phyloP scores from a whole-genome alignment of 1,284 basidiomycete genomes.

The Moesziomyces parantarcticus region DNA sequence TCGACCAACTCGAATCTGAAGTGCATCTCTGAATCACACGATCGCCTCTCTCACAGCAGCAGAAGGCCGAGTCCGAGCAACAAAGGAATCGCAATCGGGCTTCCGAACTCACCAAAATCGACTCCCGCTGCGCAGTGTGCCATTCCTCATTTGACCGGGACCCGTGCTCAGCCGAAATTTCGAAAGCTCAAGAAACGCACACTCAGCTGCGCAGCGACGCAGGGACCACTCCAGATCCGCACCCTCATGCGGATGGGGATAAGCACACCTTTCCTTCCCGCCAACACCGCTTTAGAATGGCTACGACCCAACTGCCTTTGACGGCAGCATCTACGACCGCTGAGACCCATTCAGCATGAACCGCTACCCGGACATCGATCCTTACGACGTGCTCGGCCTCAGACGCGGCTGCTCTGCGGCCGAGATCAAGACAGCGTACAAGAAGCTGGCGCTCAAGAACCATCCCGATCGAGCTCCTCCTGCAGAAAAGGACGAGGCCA shows the following conservation, averaged over 20 bases:
- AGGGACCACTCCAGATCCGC: not conserved
- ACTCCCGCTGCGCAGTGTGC: too few species aligned
- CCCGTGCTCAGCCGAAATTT: not conserved
- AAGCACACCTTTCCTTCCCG: not conserved
- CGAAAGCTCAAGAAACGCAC: not conserved
- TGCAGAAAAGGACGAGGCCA: conserved; percentile 56
- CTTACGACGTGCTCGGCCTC: conserved; percentile 58
- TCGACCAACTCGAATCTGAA: not conserved
- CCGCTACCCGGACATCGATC: conserved; percentile 42
- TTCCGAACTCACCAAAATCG: not conserved
- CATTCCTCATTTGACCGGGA: not conserved
- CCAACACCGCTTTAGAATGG: not conserved
- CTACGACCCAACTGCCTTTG: not conserved
- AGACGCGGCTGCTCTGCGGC: conserved; percentile 33
- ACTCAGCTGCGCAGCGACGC: not conserved
- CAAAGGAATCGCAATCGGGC: not conserved
- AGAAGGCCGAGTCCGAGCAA: too few species aligned
- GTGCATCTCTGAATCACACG: not conserved
- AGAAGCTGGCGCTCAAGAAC: conserved; percentile 58
- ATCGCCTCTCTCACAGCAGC: not conserved
- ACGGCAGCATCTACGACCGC: not conserved
- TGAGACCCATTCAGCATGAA: conserved; percentile 10
- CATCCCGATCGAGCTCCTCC: conserved; percentile 60
- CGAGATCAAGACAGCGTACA: conserved; percentile 60
- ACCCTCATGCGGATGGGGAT: not conserved